A percentile compares a stretch with the other conserved stretches of the same genome.
These are phyloP conservation scores for Forsythia suspensa DNA, from an alignment of 257 asterid genomes.

Conservation along the genomic window DNA sequence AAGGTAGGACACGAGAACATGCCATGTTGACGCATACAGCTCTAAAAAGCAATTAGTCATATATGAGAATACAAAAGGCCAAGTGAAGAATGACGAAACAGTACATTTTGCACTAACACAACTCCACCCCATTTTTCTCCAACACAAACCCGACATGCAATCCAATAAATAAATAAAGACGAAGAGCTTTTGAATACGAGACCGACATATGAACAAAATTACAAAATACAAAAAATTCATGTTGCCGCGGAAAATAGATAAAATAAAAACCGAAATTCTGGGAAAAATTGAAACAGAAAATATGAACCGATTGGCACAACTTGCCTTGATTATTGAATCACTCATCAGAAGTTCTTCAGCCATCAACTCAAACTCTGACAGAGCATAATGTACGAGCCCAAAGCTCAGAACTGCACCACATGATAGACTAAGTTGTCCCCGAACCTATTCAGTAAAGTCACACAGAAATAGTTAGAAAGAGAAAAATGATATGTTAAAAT, in stretches of 20 bases:
- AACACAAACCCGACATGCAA: not conserved
- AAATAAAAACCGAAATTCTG: conserved; percentile 2
- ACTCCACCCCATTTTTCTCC: conserved; percentile 9
- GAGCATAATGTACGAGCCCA: conserved; percentile 66
- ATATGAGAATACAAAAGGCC: not conserved
- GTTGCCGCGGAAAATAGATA: not conserved
- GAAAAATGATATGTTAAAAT: conserved; percentile 8
- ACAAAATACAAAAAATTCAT: not conserved
- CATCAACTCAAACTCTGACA: conserved; percentile 81
- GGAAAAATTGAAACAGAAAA: conserved; percentile 9
- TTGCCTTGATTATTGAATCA: conserved; percentile 76
- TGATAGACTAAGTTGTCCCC: conserved; percentile 86
- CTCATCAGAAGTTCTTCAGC: conserved; percentile 98
- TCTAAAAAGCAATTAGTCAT: not conserved
- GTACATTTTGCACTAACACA: conserved; percentile 6
- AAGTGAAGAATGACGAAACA: conserved; percentile 4
- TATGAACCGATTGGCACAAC: conserved; percentile 23
- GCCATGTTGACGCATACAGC: not conserved
- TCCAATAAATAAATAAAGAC: not conserved
- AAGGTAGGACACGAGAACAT: not conserved
- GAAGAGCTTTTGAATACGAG: conserved; percentile 8
- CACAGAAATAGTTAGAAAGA: conserved; percentile 14
- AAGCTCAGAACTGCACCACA: conserved; percentile 75
- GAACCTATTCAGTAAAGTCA: conserved; percentile 51
- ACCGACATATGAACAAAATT: not conserved